Evolutionary conservation across 1,284 basidiomycete species (phyloP), one percentile per base, ranked within the genome.

Genomic region (Ganoderma boninense): DNA sequence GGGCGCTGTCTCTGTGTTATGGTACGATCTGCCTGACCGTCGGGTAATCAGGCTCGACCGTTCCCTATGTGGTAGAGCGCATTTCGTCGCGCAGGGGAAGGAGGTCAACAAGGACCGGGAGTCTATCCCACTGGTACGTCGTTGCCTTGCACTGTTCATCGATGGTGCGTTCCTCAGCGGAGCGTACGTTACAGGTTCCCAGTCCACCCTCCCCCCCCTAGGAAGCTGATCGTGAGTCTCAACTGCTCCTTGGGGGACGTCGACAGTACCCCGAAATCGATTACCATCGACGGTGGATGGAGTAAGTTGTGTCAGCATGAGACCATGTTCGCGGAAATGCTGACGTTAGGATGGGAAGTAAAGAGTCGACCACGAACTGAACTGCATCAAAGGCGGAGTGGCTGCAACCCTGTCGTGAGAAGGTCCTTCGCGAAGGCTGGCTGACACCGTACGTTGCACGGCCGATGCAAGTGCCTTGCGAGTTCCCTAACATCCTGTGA

Each of bases 341-440:
- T 26, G 23, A 40, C 60, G n/a, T n/a, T 26, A 43, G 63, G 57
- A 62, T 74, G 64, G 20, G 35, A 38, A 60, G 35, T 20, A 59
- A 59, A 97, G 95, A 82, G 96, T 98, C 43, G 97, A 99, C 82
- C 82, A 86, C 56, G 83, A 91, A 49, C 86, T 99, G 66, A 98
- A 99, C 84, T 95, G 95, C 72, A 97, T 99, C 85, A 99, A 99
- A 83, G 97, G 97, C 16, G 97, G 97, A 68, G 97, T 13, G 97
- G 97, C 1, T 99, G 97, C 82, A 97, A 99, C 77, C 84, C 99
- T n/a, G n/a, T 44, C 90, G 97, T 46, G 98, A 99, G 84, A 99
- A 99, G 82, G 97, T 99, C 3, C 88, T 99, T 23, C n/a, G 97
- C 96, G 3, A 97, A 99, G 81, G 96, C 96, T 23, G n/a, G 97